Evolutionary conservation across 2,329 filamentous ascomycete genomes (phyloP).

Genomic region (Hymenoscyphus occultus): DNA sequence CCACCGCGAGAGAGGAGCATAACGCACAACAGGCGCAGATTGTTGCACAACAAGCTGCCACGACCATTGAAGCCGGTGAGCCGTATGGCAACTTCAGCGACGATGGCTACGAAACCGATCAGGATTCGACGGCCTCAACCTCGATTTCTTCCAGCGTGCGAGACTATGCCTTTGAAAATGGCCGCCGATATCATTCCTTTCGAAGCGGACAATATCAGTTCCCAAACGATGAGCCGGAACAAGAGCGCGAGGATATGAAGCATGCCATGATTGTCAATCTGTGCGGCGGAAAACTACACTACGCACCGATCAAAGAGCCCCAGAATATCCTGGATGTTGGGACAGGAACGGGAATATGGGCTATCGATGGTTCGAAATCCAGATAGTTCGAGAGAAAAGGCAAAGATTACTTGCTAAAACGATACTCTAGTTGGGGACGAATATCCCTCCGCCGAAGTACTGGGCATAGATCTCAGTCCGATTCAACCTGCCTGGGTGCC

Average conservation of each 20-base stretch:
- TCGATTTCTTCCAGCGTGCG: slow-evolving; percentile 38
- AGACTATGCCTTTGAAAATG: slow-evolving; percentile 53
- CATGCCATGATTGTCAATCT: slow-evolving; percentile 25
- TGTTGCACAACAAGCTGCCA: slow-evolving; percentile 12
- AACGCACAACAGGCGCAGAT: slow-evolving; percentile 5
- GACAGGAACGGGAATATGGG: slow-evolving; percentile 56
- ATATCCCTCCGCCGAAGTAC: slow-evolving; percentile 43
- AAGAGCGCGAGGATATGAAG: slow-evolving; percentile 53
- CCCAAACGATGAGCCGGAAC: slow-evolving; percentile 57
- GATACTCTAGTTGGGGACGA: slow-evolving; percentile 48
- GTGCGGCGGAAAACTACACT: slow-evolving; percentile 40
- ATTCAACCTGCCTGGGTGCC: slow-evolving; percentile 56
- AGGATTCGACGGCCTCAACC: slow-evolving; percentile 14
- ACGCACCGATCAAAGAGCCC: slow-evolving; percentile 47
- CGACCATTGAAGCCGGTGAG: slow-evolving; percentile 11
- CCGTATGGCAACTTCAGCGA: neutral
- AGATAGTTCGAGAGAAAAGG: neutral
- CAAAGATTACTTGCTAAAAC: slow-evolving; percentile 4
- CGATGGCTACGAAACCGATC: slow-evolving; percentile 13
- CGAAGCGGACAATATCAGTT: slow-evolving; percentile 53
- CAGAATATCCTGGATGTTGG: slow-evolving; percentile 54
- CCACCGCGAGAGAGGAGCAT: neutral
- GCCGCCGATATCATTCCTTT: slow-evolving; percentile 55
- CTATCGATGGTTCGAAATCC: slow-evolving; percentile 44
- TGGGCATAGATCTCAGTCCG: slow-evolving; percentile 53